Evolutionary conservation across 1,284 basidiomycete species (phyloP).

Genomic region (Austroboletus novae-zelandiae): DNA sequence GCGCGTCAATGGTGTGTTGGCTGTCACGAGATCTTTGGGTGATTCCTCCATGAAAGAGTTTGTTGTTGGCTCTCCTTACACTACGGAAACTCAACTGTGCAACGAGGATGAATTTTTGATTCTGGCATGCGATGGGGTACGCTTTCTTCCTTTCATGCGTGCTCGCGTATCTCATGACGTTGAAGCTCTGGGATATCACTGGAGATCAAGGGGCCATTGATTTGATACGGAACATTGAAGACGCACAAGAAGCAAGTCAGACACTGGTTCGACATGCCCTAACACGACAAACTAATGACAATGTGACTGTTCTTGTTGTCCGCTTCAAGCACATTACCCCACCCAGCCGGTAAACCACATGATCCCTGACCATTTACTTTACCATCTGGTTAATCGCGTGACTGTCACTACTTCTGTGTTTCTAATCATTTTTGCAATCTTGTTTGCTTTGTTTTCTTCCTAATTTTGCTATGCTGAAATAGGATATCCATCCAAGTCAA

Average conservation of each 20-base stretch:
- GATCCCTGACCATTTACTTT: slow-evolving; percentile 2
- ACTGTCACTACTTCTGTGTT: not conserved
- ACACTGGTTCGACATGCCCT: slow-evolving; percentile 85
- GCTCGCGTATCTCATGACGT: slow-evolving; percentile 8
- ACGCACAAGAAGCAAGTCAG: slow-evolving; percentile 83
- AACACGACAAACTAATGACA: slow-evolving; percentile 86
- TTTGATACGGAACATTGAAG: slow-evolving; percentile 69
- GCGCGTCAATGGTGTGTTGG: slow-evolving; percentile 94
- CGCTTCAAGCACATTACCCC: slow-evolving; percentile 50
- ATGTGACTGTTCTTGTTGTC: slow-evolving; percentile 79
- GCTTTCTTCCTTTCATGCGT: slow-evolving; percentile 32
- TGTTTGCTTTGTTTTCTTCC: slow-evolving; percentile 4
- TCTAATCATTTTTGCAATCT: slow-evolving; percentile 4
- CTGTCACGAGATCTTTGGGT: slow-evolving; percentile 94
- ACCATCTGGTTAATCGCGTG: not conserved
- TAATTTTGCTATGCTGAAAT: slow-evolving; percentile 4
- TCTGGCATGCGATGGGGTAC: slow-evolving; percentile 95
- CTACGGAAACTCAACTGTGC: slow-evolving; percentile 91
- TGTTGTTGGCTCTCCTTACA: slow-evolving; percentile 97
- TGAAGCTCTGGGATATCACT: slow-evolving; percentile 96
- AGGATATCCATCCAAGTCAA: slow-evolving; percentile 6
- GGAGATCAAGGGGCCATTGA: slow-evolving; percentile 93
- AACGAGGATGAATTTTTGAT: slow-evolving; percentile 95
- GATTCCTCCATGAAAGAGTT: slow-evolving; percentile 99
- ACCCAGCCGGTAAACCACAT: slow-evolving; percentile 14